phyloP scores from a whole-genome alignment of 352 stramenopile species.

The Phytophthora syringae region DNA sequence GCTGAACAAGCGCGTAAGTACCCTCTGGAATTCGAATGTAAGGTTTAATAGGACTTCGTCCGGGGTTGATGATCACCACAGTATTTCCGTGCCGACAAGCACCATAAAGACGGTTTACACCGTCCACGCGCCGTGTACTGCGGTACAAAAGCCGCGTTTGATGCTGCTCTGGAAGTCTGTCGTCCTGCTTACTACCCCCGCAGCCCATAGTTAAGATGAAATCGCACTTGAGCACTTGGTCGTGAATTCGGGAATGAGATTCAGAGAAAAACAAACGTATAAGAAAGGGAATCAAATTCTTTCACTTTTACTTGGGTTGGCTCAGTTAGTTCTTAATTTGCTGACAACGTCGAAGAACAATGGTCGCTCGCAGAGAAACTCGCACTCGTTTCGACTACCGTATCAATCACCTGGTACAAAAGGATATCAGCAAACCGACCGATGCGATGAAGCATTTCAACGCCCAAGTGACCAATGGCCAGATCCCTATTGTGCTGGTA shows the following conservation, averaged over 20 bases:
- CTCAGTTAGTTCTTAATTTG: not conserved
- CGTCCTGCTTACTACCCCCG: constrained; percentile 3
- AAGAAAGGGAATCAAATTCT: too few relatives aligned
- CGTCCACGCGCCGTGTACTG: constrained; percentile 63
- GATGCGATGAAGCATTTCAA: constrained; percentile 48
- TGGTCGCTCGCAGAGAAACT: not conserved
- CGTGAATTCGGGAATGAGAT: not conserved
- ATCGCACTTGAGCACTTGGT: not conserved
- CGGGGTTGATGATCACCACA: constrained; percentile 81
- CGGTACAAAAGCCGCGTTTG: constrained; percentile 69
- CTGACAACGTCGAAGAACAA: not conserved
- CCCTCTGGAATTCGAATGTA: constrained; percentile 90
- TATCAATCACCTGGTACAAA: constrained; percentile 41
- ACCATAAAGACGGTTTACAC: constrained; percentile 76
- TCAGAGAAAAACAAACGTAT: too few relatives aligned
- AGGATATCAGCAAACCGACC: constrained; percentile 37
- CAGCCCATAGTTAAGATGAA: constrained; percentile 7
- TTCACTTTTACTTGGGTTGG: not conserved
- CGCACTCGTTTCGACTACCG: constrained; percentile 13
- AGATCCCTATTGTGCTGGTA: constrained; percentile 39
- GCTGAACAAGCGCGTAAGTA: constrained; percentile 89
- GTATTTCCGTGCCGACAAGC: constrained; percentile 84
- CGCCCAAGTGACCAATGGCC: constrained; percentile 32
- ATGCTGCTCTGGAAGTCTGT: constrained; percentile 10
- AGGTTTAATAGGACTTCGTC: constrained; percentile 60